phyloP scores from a whole-genome alignment of 2,329 filamentous ascomycete species.

The Ophiobolus disseminans region DNA sequence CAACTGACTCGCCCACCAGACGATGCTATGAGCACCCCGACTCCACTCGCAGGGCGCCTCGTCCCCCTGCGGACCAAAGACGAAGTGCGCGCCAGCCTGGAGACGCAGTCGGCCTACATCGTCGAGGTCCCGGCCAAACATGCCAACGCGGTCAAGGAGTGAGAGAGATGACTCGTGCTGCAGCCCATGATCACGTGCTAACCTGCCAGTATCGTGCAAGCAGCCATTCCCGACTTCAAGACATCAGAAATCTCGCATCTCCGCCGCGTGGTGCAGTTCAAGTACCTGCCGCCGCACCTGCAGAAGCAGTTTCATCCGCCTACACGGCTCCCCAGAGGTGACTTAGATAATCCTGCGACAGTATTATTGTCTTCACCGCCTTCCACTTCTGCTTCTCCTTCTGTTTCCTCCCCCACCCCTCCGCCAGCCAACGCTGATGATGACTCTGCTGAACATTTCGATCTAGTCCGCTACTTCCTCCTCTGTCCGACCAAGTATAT shows the following conservation, averaged over 20 bases:
- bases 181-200: slow-evolving; percentile 23
- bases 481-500: slow-evolving; percentile 61
- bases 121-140: slow-evolving; percentile 74
- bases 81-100: slow-evolving; percentile 57
- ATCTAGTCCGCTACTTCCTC: slow-evolving; percentile 58
- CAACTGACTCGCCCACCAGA: slow-evolving; percentile 5
- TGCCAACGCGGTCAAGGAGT: slow-evolving; percentile 77
- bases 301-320: slow-evolving; percentile 44
- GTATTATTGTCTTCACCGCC: slow-evolving; percentile 40
- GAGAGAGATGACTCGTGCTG: slow-evolving; percentile 47
- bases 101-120: slow-evolving; percentile 70
- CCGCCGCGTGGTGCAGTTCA: slow-evolving; percentile 76
- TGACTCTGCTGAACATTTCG: slow-evolving; percentile 35
- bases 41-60: slow-evolving; percentile 32
- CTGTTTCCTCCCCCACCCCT: slow-evolving; percentile 11
- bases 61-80: slow-evolving; percentile 57
- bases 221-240: slow-evolving; percentile 53
- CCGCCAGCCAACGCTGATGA: slow-evolving; percentile 9
- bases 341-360: slow-evolving; percentile 38
- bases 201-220: slow-evolving; percentile 54
- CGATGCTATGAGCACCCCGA: slow-evolving; percentile 35
- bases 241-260: slow-evolving; percentile 63
- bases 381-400: slow-evolving; percentile 25
- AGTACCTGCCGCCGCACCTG: slow-evolving; percentile 70
- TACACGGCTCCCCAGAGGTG: slow-evolving; percentile 43